Conservation (phyloP, 208 protist species). For the Leishmania amazonensis region DNA sequence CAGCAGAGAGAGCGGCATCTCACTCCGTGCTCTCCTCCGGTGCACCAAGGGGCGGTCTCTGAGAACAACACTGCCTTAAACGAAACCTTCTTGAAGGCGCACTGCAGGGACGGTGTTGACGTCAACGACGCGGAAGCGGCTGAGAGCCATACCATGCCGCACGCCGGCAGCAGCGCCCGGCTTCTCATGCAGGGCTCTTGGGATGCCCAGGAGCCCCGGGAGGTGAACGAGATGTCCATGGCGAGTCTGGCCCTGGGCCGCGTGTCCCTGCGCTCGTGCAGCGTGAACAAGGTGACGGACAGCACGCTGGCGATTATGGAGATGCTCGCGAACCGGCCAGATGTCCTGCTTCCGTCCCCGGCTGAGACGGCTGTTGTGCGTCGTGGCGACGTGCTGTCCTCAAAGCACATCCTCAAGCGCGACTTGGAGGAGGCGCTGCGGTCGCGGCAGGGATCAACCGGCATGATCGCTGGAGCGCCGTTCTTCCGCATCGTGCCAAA, state of each 20-base stretch:
- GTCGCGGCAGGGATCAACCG: constrained; percentile 59
- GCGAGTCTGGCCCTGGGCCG: constrained; percentile 42
- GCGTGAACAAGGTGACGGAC: constrained; percentile 57
- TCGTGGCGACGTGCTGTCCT: constrained; percentile 78
- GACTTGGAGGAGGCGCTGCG: constrained; percentile 79
- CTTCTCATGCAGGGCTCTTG: neutral
- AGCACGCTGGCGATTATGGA: constrained; percentile 74
- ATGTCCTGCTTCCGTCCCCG: constrained; percentile 73
- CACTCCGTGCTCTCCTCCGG: neutral
- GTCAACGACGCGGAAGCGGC: neutral
- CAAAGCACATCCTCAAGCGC: constrained; percentile 75
- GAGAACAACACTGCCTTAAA: neutral
- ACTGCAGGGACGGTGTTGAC: neutral
- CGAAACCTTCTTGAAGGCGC: neutral
- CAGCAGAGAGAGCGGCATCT: neutral
- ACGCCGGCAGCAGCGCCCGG: neutral
- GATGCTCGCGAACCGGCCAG: constrained; percentile 56
- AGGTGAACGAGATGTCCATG: constrained; percentile 34
- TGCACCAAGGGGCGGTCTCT: neutral
- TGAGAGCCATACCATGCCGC: neutral
- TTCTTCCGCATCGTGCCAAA: constrained; percentile 89
- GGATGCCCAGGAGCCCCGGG: neutral
- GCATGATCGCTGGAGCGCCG: constrained; percentile 81
- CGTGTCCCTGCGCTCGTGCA: constrained; percentile 68
- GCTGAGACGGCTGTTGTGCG: constrained; percentile 59